phyloP scores from a whole-genome alignment of 2,329 filamentous ascomycete genomes.

The Phialemonium atrogriseum region DNA sequence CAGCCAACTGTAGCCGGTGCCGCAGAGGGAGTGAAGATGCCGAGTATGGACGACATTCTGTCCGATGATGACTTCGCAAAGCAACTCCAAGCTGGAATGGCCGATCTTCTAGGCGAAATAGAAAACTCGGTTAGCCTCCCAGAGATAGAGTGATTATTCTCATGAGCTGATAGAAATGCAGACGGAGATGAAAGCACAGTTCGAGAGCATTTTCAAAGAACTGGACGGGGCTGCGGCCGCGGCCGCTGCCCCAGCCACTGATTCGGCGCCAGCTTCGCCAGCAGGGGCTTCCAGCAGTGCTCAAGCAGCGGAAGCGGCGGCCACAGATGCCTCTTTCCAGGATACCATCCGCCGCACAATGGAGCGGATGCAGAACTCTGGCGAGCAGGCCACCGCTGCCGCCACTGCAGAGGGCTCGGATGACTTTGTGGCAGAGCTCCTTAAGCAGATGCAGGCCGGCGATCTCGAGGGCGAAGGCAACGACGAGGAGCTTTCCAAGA shows the following conservation, averaged over 20 bases:
- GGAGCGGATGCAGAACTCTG: constrained; percentile 89
- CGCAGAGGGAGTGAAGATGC: constrained; percentile 14
- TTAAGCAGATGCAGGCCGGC: constrained; percentile 75
- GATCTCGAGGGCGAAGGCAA: constrained; percentile 42
- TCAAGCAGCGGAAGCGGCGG: constrained; percentile 14
- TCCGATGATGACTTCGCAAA: constrained; percentile 75
- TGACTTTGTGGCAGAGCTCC: constrained; percentile 83
- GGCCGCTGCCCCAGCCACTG: constrained; percentile 22
- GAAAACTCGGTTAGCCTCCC: constrained; percentile 47
- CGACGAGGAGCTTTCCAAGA: constrained; percentile 87
- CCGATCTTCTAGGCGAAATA: constrained; percentile 66
- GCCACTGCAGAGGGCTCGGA: constrained; percentile 59
- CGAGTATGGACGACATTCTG: constrained; percentile 31
- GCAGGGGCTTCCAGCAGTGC: constrained; percentile 15
- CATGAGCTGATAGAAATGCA: no score
- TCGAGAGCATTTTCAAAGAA: constrained; percentile 70
- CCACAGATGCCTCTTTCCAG: constrained; percentile 64
- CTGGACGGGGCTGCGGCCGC: constrained; percentile 46
- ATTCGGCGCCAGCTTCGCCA: constrained; percentile 12
- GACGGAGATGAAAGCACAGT: constrained; percentile 70
- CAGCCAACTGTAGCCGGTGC: constrained; percentile 14
- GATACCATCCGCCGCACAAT: constrained; percentile 91
- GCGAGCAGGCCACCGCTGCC: constrained; percentile 75
- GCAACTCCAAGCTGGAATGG: constrained; percentile 87
- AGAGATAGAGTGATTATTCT: no score